These are phyloP conservation scores for Rhypophila decipiens DNA, from an alignment of 495 filamentous ascomycete species.

Conservation along the genomic window DNA sequence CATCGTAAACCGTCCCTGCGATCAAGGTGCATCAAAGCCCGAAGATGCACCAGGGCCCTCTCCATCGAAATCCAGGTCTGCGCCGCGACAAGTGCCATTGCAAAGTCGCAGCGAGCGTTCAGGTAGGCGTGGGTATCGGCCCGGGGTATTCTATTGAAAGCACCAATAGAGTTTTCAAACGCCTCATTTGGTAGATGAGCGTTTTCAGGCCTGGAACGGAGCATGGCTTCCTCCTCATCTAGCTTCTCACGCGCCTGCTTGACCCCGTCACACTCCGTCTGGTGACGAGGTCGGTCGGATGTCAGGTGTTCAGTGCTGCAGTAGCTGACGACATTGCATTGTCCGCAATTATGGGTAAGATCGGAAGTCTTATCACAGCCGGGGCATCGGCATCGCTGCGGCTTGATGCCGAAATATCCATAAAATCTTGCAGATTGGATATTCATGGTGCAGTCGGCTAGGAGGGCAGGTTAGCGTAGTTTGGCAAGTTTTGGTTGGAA, in stretches of 20 bases:
- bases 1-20: neutral
- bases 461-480: too few species aligned
- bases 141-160: neutral
- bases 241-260: constrained; percentile 17
- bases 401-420: neutral
- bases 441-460: too few species aligned
- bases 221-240: constrained; percentile 26
- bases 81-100: neutral
- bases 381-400: neutral
- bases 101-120: neutral
- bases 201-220: constrained; percentile 18
- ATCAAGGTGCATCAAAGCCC: neutral
- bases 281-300: constrained; percentile 33
- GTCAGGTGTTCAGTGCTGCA: constrained; percentile 41
- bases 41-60: neutral
- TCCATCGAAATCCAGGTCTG: neutral
- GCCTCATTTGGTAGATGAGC: neutral
- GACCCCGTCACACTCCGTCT: constrained; percentile 35
- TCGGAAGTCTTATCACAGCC: neutral
- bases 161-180: neutral
- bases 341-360: constrained; percentile 23
- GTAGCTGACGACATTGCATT: constrained; percentile 41
- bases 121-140: neutral
- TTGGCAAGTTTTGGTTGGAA: too few species aligned
- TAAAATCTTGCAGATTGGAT: too few species aligned